Evolutionary conservation across 2,329 filamentous ascomycete genomes (phyloP).

Genomic region (Rutstroemia sydowiana): DNA sequence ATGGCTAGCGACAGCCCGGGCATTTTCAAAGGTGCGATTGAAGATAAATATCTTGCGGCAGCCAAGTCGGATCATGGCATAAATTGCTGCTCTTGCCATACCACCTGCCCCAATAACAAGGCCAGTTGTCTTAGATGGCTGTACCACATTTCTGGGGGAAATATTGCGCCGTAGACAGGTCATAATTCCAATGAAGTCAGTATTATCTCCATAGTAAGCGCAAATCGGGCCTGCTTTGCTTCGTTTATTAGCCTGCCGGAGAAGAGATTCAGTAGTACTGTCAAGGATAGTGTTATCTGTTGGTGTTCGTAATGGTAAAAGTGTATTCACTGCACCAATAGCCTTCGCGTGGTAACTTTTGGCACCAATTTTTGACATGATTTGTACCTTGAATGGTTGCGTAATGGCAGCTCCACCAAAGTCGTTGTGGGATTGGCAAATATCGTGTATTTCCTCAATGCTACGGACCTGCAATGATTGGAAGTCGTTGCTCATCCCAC

Average conservation of each 20-base stretch:
- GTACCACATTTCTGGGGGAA: slow-evolving; percentile 62
- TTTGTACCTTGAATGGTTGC: slow-evolving; percentile 67
- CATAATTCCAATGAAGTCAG: slow-evolving; percentile 73
- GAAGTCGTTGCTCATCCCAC: slow-evolving; percentile 63
- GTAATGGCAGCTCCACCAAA: slow-evolving; percentile 69
- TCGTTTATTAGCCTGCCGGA: slow-evolving; percentile 40
- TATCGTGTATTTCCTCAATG: slow-evolving; percentile 53
- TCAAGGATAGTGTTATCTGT: slow-evolving; percentile 39
- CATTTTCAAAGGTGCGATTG: slow-evolving; percentile 60
- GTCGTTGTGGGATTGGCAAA: slow-evolving; percentile 56
- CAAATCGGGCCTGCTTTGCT: slow-evolving; percentile 59
- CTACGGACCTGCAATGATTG: slow-evolving; percentile 55
- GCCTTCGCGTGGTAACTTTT: slow-evolving; percentile 66
- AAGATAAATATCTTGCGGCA: slow-evolving; percentile 69
- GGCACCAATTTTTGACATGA: slow-evolving; percentile 56
- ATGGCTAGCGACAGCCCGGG: slow-evolving; percentile 59
- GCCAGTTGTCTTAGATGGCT: slow-evolving; percentile 38
- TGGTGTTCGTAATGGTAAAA: slow-evolving; percentile 56
- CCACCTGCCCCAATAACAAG: slow-evolving; percentile 61
- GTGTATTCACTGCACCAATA: slow-evolving; percentile 69
- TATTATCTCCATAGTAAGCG: slow-evolving; percentile 71
- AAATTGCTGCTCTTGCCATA: slow-evolving; percentile 72
- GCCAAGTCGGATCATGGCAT: slow-evolving; percentile 70
- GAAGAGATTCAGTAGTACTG: slow-evolving; percentile 34
- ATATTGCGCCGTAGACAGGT: slow-evolving; percentile 65